Base-by-base conservation (phyloP, 2,329 filamentous ascomycete species). In the Penicillium sp. region DNA sequence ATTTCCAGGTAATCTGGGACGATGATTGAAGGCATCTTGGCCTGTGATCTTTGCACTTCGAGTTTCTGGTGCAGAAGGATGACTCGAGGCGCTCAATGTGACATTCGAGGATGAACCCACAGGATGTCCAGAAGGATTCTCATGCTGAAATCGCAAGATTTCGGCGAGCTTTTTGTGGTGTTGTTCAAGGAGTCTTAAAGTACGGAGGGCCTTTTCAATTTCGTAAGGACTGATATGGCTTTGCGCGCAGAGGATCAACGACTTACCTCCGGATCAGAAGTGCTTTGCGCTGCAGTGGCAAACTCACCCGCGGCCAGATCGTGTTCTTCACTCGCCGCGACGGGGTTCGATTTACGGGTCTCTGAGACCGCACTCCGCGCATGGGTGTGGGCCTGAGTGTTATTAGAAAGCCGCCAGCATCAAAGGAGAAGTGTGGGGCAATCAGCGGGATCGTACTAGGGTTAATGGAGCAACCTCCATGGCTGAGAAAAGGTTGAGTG, bases 291-390 rank as follows among this genome's bases (percentile, higher is more conserved):
- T 28, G 90, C 90, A 51, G 85, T 84, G 51, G 88, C 84, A 67
- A 95, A 97, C 66, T 95, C 88, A 54, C 84, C 85, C 2, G 93
- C 91, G 34, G 93, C 93, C 48, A 87, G 77, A 45, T 90, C 84
- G 70, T 97, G 91, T 68, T 95, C 88, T 62, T 86, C 86, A 63
- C 90, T 86, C 53, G 91, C 91, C 41, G 88, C 83, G 5, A 85
- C 85, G 47, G 88, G 88, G 65, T 93, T 77, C 25, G 77, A 74
- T 56, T 79, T 79, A 54, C 78, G 76, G 32, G 80, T 82, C 47
- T 90, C 88, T 25, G 84, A 77, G 25, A 88, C 84, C 38, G 91
- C 90, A 62, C 88, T 90, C 61, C 84, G 83, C 43, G 89, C 90
- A 72, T 96, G 90, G 58, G 91, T 85, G 70, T 95, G 88, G 53